phyloP scores from a whole-genome alignment of 257 asterid genomes.

The Mitragyna speciosa region DNA sequence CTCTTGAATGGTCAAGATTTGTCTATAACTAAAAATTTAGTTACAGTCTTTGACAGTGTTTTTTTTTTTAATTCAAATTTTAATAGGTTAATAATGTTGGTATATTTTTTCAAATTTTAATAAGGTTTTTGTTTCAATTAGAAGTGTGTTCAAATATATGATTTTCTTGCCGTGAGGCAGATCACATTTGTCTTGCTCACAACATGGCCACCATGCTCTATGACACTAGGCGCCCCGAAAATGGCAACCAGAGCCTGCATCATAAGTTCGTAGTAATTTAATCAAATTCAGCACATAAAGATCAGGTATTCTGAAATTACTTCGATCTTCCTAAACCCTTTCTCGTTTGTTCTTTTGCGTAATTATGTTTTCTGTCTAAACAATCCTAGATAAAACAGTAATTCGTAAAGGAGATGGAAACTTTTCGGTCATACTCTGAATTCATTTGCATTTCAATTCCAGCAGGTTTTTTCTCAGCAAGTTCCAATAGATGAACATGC shows the following conservation, averaged over 20 bases:
- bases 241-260: background rate
- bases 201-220: background rate
- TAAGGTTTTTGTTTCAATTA: background rate
- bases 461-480: too few relatives aligned
- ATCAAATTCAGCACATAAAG: background rate
- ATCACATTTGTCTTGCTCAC: background rate
- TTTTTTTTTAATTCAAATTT: too few relatives aligned
- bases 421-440: background rate
- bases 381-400: background rate
- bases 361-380: background rate
- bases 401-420: background rate
- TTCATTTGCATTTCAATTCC: background rate
- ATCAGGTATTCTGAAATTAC: background rate
- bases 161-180: background rate
- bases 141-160: background rate
- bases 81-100: background rate
- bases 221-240: background rate
- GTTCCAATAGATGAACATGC: too few relatives aligned
- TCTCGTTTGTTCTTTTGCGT: too few relatives aligned
- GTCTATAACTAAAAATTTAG: too few relatives aligned
- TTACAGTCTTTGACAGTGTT: too few relatives aligned
- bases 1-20: too few relatives aligned
- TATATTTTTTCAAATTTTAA: background rate
- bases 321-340: background rate
- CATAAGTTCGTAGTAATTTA: background rate